Percentiles rank a stretch among this genome's conserved stretches.
Conservation (phyloP, 768 basidiomycete species). For the Tylopilus intermedius region DNA sequence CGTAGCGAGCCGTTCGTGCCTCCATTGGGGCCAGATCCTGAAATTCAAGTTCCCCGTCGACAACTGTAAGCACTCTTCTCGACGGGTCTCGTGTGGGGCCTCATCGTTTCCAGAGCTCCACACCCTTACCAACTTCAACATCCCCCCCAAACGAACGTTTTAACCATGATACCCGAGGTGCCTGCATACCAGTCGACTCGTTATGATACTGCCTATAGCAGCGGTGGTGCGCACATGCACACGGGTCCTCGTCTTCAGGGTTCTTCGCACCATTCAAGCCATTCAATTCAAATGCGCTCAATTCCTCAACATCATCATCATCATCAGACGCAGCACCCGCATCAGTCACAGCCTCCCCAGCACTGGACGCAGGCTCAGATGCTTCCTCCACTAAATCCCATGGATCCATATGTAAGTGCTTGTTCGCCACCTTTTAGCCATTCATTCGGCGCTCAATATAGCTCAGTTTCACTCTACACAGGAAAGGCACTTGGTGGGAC, state of each 20-base stretch:
- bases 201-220: conserved; percentile 49
- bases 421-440: not conserved
- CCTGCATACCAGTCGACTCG: conserved; percentile 46
- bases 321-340: conserved; percentile 29
- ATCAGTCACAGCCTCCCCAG: conserved; percentile 27
- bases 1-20: conserved; percentile 44
- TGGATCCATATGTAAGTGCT: conserved; percentile 62
- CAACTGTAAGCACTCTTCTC: conserved; percentile 38
- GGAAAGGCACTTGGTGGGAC: conserved; percentile 47
- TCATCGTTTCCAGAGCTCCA: conserved; percentile 32
- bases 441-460: conserved; percentile 10
- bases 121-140: conserved; percentile 43
- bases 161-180: conserved; percentile 60
- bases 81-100: conserved; percentile 2
- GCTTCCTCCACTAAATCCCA: conserved; percentile 44
- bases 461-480: conserved; percentile 32
- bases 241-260: conserved; percentile 37
- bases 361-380: conserved; percentile 54
- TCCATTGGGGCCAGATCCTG: conserved; percentile 41
- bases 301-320: conserved; percentile 45
- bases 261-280: conserved; percentile 25
- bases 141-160: conserved; percentile 38
- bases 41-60: conserved; percentile 35
- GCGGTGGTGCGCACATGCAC: conserved; percentile 29
- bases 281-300: conserved; percentile 44